phyloP scores from a whole-genome alignment of 2,329 filamentous ascomycete genomes.

The Hysterium pulicare region DNA sequence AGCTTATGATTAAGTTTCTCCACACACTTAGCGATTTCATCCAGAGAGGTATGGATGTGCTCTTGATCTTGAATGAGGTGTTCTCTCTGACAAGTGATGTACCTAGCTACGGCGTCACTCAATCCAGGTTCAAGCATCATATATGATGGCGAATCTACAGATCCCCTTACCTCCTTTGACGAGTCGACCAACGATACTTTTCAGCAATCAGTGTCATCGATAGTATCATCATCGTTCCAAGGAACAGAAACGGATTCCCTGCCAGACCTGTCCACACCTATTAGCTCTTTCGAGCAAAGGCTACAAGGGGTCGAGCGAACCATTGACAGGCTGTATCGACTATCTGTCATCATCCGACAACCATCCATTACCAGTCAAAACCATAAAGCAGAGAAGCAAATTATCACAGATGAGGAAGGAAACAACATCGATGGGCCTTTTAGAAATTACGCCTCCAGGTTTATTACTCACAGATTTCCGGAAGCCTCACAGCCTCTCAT shows the following conservation, averaged over 20 bases:
- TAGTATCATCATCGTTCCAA: no score
- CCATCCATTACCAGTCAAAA: constrained; percentile 5
- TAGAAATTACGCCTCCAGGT: not conserved
- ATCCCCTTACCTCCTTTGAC: no score
- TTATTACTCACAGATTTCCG: constrained; percentile 2
- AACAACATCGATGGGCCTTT: constrained; percentile 6
- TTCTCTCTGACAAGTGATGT: no score
- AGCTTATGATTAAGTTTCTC: constrained; percentile 4
- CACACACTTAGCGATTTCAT: constrained; percentile 3
- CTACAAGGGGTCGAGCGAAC: constrained; percentile 5
- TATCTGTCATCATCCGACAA: constrained; percentile 9
- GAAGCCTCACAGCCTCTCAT: constrained; percentile 2
- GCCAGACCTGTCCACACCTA: no score
- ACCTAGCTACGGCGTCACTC: no score
- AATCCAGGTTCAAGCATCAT: no score
- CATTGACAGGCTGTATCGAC: constrained; percentile 8
- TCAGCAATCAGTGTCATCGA: no score
- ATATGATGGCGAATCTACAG: constrained; percentile 6
- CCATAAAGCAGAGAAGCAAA: constrained; percentile 5
- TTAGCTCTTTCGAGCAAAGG: constrained; percentile 2
- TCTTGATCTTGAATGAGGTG: no score
- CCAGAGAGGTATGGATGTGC: no score
- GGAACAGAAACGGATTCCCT: no score
- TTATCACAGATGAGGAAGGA: constrained; percentile 9
- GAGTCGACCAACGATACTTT: no score